Evolutionary conservation across 108 stramenopile genomes (phyloP).

Genomic region (Stephanodiscus minutulus): DNA sequence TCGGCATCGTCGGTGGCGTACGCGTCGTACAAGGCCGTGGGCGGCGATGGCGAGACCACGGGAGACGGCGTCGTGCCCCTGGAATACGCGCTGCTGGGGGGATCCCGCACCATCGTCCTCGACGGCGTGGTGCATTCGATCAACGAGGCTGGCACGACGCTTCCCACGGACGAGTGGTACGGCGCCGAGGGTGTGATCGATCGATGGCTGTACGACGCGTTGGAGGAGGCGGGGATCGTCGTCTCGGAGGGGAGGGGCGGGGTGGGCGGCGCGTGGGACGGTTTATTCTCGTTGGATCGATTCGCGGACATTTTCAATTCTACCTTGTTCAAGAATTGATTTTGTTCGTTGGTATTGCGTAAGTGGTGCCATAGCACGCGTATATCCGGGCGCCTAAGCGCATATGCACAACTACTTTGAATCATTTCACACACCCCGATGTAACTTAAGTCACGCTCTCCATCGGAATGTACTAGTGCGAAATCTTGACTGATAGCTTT

Average conservation of each 20-base stretch:
- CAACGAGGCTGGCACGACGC: conserved; percentile 78
- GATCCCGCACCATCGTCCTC: conserved; percentile 65
- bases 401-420: no score
- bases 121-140: conserved; percentile 87
- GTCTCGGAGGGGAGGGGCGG: background rate
- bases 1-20: conserved; percentile 62
- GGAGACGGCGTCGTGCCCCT: conserved; percentile 91
- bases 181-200: conserved; percentile 78
- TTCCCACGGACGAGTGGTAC: conserved; percentile 84
- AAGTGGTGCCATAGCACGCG: no score
- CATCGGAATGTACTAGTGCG: no score
- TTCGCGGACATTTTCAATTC: background rate
- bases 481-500: no score
- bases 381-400: no score
- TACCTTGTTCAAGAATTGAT: no score
- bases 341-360: no score
- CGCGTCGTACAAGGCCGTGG: conserved; percentile 81
- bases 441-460: no score
- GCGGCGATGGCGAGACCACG: conserved; percentile 67
- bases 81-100: conserved; percentile 73
- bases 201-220: conserved; percentile 63
- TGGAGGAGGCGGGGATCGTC: conserved; percentile 38
- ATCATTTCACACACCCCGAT: no score
- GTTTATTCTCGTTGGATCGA: conserved; percentile 1
- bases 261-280: background rate